Evolutionary conservation across 805 yeast genomes (phyloP).

Genomic region (Huiozyma naganishii): DNA sequence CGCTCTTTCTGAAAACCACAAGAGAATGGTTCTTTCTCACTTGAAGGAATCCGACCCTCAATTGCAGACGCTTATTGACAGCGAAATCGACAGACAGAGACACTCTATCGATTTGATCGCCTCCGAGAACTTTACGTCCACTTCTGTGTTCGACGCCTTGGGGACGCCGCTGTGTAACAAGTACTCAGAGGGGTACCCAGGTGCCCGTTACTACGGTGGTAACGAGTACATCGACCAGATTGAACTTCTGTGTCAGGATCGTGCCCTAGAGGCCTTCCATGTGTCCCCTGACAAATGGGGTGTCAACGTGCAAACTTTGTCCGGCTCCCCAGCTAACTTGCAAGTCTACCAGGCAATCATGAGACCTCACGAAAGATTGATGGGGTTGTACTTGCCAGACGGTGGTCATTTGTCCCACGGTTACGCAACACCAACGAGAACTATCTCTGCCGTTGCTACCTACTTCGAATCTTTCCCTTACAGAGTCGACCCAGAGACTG

Average conservation of each 20-base stretch:
- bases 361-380: constrained; percentile 91
- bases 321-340: constrained; percentile 97
- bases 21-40: constrained; percentile 51
- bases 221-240: constrained; percentile 93
- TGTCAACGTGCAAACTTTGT: constrained; percentile 90
- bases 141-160: constrained; percentile 89
- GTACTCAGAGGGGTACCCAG: constrained; percentile 98
- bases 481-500: constrained; percentile 85
- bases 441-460: constrained; percentile 91
- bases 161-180: constrained; percentile 98
- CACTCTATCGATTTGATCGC: constrained; percentile 92
- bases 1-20: constrained; percentile 59
- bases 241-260: constrained; percentile 83
- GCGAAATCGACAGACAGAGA: constrained; percentile 85
- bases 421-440: constrained; percentile 87
- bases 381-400: constrained; percentile 97
- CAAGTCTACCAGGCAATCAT: constrained; percentile 92
- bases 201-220: constrained; percentile 98
- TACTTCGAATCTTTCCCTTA: constrained; percentile 98
- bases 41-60: constrained; percentile 63
- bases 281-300: constrained; percentile 86
- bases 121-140: constrained; percentile 93
- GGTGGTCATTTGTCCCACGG: constrained; percentile 99
- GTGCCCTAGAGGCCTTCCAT: constrained; percentile 86
- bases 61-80: constrained; percentile 58